These are phyloP conservation scores for Phytophthora colocasiae DNA, from an alignment of 352 stramenopile genomes.

Conservation along the genomic window DNA sequence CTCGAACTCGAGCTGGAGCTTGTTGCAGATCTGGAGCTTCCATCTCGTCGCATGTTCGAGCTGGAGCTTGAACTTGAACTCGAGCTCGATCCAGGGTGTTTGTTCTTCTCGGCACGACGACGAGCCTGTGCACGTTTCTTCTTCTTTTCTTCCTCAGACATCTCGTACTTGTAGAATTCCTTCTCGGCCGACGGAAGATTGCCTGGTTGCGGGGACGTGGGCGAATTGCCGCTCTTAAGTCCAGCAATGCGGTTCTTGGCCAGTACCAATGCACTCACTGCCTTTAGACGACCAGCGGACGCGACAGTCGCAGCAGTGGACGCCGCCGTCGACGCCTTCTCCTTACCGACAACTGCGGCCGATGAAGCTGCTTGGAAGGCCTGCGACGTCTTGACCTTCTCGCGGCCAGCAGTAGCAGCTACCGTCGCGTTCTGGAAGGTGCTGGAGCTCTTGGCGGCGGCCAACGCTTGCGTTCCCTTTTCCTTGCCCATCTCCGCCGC, in stretches of 20 bases:
- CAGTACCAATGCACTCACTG: conserved; percentile 54
- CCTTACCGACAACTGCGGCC: conserved; percentile 60
- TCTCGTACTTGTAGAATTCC: conserved; percentile 85
- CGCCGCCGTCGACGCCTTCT: conserved; percentile 56
- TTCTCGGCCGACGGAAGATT: conserved; percentile 62
- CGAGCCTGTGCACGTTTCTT: conserved; percentile 72
- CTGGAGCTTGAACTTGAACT: conserved; percentile 24
- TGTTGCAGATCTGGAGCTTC: conserved; percentile 27
- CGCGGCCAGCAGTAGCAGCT: conserved; percentile 53
- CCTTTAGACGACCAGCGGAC: conserved; percentile 59
- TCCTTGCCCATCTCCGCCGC: conserved; percentile 62
- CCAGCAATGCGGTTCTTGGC: conserved; percentile 65
- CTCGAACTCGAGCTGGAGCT: conserved; percentile 38
- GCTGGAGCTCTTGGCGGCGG: conserved; percentile 64
- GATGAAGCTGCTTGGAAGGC: conserved; percentile 63
- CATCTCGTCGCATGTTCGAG: conserved; percentile 20
- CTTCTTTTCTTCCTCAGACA: conserved; percentile 81
- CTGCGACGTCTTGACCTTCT: conserved; percentile 69
- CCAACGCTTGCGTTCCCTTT: conserved; percentile 61
- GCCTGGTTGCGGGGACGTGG: conserved; percentile 31
- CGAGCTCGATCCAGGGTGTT: conserved; percentile 24
- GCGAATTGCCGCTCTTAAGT: conserved; percentile 33
- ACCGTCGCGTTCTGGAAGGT: conserved; percentile 65
- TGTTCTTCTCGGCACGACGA: conserved; percentile 73
- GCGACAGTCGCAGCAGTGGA: conserved; percentile 53